A percentile compares a stretch with the other conserved stretches of the same genome.
Evolutionary conservation across 2,329 filamentous ascomycete species (phyloP).

Genomic region (Teratosphaeria gauchensis): DNA sequence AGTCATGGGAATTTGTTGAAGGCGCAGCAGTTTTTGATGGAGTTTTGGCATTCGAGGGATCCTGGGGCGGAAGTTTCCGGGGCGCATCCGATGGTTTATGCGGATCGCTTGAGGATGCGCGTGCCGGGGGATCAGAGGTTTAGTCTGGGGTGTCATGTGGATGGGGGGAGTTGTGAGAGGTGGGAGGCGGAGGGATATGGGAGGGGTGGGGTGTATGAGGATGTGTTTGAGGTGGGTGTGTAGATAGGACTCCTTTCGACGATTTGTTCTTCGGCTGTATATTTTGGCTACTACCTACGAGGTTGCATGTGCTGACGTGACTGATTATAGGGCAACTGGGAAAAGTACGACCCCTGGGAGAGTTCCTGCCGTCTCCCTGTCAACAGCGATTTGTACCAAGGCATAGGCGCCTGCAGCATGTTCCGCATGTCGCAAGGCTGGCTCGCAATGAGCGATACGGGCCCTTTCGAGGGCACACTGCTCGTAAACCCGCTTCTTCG

Average conservation of each 20-base stretch:
- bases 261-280: no score
- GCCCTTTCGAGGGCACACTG: conserved; percentile 67
- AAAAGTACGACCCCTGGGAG: conserved; percentile 75
- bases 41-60: conserved; percentile 39
- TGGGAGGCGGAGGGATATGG: conserved; percentile 54
- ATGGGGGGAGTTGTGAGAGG: conserved; percentile 42
- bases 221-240: no score
- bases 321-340: conserved; percentile 55
- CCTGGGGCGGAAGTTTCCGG: conserved; percentile 34
- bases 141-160: conserved; percentile 48
- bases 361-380: conserved; percentile 58
- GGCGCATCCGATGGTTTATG: conserved; percentile 40
- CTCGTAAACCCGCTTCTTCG: conserved; percentile 70
- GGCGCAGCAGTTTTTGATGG: conserved; percentile 39
- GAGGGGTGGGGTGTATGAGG: conserved; percentile 57
- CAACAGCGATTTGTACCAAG: conserved; percentile 66
- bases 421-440: conserved; percentile 88
- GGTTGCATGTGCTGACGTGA: no score
- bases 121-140: conserved; percentile 45
- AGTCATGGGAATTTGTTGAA: conserved; percentile 38
- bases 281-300: no score
- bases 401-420: conserved; percentile 71
- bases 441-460: conserved; percentile 67
- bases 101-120: conserved; percentile 43
- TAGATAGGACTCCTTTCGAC: no score